Percentiles rank a stretch among this genome's conserved stretches.
Conservation (phyloP, 108 stramenopile genomes). For the Fragilaria crotonensis region DNA sequence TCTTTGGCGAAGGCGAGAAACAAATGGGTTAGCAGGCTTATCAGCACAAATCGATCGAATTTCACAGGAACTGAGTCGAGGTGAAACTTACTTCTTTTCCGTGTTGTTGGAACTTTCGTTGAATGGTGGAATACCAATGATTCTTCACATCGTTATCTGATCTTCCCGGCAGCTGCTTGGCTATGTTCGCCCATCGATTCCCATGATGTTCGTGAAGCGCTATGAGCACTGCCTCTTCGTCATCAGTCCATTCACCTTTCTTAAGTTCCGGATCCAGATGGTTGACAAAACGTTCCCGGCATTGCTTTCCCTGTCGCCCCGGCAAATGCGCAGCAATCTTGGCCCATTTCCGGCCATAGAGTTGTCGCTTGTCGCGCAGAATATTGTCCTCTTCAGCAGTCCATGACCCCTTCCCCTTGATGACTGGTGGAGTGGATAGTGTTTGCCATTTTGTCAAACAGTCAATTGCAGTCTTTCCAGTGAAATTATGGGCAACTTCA, state of each 20-base stretch:
- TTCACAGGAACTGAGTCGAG: neutral
- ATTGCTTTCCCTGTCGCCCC: conserved; percentile 98
- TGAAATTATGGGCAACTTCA: conserved; percentile 59
- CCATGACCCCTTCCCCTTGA: conserved; percentile 84
- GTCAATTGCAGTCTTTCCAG: conserved; percentile 59
- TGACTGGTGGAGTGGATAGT: conserved; percentile 56
- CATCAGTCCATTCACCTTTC: conserved; percentile 92
- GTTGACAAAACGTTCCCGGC: conserved; percentile 96
- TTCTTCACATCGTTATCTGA: conserved; percentile 98
- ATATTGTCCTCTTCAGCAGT: conserved; percentile 70
- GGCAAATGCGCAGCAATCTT: conserved; percentile 88
- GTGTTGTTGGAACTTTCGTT: conserved; percentile 72
- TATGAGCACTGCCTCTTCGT: conserved; percentile 88
- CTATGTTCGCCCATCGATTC: conserved; percentile 84
- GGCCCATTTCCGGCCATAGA: conserved; percentile 87
- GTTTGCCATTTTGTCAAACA: conserved; percentile 72
- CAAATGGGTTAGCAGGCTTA: conserved; percentile 1
- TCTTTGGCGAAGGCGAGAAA: conserved; percentile 21
- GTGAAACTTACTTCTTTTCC: conserved; percentile 60
- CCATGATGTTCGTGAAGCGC: conserved; percentile 79
- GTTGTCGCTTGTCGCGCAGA: conserved; percentile 41
- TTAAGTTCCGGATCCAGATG: conserved; percentile 90
- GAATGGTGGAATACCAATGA: conserved; percentile 88
- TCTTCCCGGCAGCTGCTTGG: conserved; percentile 91
- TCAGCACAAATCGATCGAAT: neutral